These are phyloP conservation scores for Rhodotorula diobovata DNA, from an alignment of 768 basidiomycete species.

Conservation along the genomic window DNA sequence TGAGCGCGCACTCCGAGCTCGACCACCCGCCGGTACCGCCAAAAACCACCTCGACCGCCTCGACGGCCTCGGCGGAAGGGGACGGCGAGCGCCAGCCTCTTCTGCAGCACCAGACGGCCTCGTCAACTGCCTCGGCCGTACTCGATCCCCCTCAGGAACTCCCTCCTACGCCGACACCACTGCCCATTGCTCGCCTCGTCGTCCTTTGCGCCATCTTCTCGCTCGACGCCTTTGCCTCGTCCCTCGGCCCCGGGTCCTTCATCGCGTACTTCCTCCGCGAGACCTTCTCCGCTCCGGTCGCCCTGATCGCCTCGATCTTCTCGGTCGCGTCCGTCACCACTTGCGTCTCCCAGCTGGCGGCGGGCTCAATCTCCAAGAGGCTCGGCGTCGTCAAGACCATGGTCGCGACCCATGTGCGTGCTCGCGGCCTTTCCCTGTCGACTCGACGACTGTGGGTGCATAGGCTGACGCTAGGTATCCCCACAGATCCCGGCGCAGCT, in stretches of 20 bases:
- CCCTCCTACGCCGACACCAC: background rate
- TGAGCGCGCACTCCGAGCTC: slow-evolving; percentile 20
- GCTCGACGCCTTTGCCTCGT: slow-evolving; percentile 29
- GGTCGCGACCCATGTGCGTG: slow-evolving; percentile 26
- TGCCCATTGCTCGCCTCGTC: slow-evolving; percentile 22
- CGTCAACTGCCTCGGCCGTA: background rate
- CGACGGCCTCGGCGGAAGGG: too few relatives aligned
- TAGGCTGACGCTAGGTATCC: background rate
- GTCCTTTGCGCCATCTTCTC: slow-evolving; percentile 29
- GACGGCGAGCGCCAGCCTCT: slow-evolving; percentile 27
- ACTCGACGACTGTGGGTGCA: too few relatives aligned
- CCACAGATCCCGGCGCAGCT: slow-evolving; percentile 28
- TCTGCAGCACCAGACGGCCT: background rate
- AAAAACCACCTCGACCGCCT: rapidly evolving
- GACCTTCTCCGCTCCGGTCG: slow-evolving; percentile 1
- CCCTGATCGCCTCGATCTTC: slow-evolving; percentile 25
- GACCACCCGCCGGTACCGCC: slow-evolving; percentile 10
- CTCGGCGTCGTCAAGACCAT: slow-evolving; percentile 25
- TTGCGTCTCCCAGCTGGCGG: slow-evolving; percentile 18
- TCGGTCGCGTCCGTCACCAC: slow-evolving; percentile 14
- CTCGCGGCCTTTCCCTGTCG: background rate
- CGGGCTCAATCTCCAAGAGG: slow-evolving; percentile 11
- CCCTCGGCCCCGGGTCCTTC: slow-evolving; percentile 30
- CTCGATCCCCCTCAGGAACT: background rate
- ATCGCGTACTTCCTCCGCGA: slow-evolving; percentile 27